Percentiles rank a stretch among this genome's conserved stretches.
phyloP scores from a whole-genome alignment of 2,329 filamentous ascomycete genomes.

The Verticillium longisporum region DNA sequence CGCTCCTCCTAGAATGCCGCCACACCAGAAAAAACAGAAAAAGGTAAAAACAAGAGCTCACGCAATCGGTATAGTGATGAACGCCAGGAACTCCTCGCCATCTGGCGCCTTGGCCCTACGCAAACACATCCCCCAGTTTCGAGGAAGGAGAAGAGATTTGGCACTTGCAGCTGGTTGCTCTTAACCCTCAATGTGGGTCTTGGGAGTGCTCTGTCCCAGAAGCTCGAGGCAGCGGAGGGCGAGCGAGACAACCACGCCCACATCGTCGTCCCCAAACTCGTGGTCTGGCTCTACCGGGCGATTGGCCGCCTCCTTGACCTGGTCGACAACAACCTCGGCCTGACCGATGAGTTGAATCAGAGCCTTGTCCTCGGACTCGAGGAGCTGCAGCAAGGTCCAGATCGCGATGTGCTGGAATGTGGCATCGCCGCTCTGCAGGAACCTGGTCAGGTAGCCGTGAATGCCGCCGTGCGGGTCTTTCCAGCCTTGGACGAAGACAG shows the following conservation, averaged over 20 bases:
- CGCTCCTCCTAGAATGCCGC: neutral
- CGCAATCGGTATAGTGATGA: conserved; percentile 11
- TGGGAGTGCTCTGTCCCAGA: conserved; percentile 67
- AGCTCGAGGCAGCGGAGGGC: conserved; percentile 87
- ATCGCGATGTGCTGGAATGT: conserved; percentile 99
- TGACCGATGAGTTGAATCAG: conserved; percentile 85
- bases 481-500: conserved; percentile 94
- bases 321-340: conserved; percentile 83
- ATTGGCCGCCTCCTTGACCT: conserved; percentile 87
- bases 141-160: conserved; percentile 3
- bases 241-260: conserved; percentile 86
- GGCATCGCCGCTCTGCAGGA: conserved; percentile 87
- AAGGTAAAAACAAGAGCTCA: conserved; percentile 8
- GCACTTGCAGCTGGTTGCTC: conserved; percentile 1
- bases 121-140: conserved; percentile 5
- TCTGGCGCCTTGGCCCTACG: conserved; percentile 5
- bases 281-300: conserved; percentile 82
- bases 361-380: conserved; percentile 88
- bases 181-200: conserved; percentile 76
- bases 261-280: conserved; percentile 81
- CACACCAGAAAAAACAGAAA: neutral
- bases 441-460: conserved; percentile 88
- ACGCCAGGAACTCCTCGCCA: conserved; percentile 11
- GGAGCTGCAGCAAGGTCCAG: conserved; percentile 91
- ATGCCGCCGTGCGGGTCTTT: conserved; percentile 87